Evolutionary conservation across 2,329 filamentous ascomycete genomes (phyloP).

Genomic region (Calonectria pseudoturangicola): DNA sequence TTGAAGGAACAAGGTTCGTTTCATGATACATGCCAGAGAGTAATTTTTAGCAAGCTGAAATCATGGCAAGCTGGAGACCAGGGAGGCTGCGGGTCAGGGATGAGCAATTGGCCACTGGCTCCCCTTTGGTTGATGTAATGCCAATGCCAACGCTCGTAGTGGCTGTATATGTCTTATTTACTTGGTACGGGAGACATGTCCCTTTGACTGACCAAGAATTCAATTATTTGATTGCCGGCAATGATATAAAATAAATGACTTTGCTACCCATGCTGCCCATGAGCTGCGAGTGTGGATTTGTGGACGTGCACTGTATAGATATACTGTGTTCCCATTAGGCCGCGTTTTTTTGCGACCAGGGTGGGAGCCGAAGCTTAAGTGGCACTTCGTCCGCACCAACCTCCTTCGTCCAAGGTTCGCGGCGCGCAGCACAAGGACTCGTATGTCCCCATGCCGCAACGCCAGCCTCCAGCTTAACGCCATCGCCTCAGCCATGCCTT

Average conservation of each 20-base stretch:
- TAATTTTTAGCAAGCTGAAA: not conserved
- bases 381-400: slow-evolving; percentile 25
- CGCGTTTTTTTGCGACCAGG: slow-evolving; percentile 18
- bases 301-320: not conserved
- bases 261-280: not conserved
- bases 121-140: not conserved
- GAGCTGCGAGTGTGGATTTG: no score
- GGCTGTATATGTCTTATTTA: not conserved
- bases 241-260: not conserved
- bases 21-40: slow-evolving; percentile 3
- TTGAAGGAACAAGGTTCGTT: not conserved
- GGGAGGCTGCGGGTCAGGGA: not conserved
- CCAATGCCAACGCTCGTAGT: not conserved
- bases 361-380: slow-evolving; percentile 9
- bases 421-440: slow-evolving; percentile 24
- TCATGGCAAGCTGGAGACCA: not conserved
- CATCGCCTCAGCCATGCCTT: slow-evolving; percentile 55
- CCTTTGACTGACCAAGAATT: not conserved
- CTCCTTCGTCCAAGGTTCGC: slow-evolving; percentile 14
- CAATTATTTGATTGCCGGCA: not conserved
- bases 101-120: not conserved
- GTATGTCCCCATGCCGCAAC: slow-evolving; percentile 12
- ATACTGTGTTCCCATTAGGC: slow-evolving; percentile 13
- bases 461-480: slow-evolving; percentile 46
- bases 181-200: not conserved